phyloP scores from a whole-genome alignment of 192 early-diverging fungal species.

The Backusella tuberculispora region DNA sequence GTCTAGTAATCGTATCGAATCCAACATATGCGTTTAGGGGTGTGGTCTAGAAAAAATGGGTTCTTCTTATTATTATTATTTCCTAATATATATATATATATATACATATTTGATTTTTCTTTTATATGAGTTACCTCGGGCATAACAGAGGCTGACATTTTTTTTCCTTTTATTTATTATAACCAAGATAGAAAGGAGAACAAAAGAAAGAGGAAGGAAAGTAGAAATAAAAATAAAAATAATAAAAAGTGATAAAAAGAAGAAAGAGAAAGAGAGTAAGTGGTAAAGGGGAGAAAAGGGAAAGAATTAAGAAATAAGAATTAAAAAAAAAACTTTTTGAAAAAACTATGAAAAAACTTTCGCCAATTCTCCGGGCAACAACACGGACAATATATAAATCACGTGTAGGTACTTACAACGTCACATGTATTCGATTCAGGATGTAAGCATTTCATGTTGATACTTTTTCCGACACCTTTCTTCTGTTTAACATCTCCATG shows the following conservation, averaged over 20 bases:
- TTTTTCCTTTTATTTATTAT: not conserved
- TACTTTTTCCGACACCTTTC: not conserved
- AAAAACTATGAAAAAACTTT: constrained; percentile 7
- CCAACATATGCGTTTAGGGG: constrained; percentile 92
- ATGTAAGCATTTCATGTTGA: not conserved
- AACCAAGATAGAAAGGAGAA: not conserved
- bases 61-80: not conserved
- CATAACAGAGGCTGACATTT: constrained; percentile 4
- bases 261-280: not conserved
- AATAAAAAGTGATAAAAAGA: not conserved
- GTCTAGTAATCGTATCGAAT: constrained; percentile 95
- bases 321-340: constrained; percentile 2
- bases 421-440: not conserved
- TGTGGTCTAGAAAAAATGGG: constrained; percentile 28
- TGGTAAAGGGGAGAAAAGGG: not conserved
- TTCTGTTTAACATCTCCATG: not conserved
- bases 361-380: constrained; percentile 2
- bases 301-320: constrained; percentile 13
- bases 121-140: not conserved
- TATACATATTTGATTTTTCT: not conserved
- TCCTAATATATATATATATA: not conserved
- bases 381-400: not conserved
- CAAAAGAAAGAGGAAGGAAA: not conserved
- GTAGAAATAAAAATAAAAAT: not conserved
- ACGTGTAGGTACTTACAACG: not conserved